Evolutionary conservation across 495 filamentous ascomycete species (phyloP).

Genomic region (Amniculicola lignicola): DNA sequence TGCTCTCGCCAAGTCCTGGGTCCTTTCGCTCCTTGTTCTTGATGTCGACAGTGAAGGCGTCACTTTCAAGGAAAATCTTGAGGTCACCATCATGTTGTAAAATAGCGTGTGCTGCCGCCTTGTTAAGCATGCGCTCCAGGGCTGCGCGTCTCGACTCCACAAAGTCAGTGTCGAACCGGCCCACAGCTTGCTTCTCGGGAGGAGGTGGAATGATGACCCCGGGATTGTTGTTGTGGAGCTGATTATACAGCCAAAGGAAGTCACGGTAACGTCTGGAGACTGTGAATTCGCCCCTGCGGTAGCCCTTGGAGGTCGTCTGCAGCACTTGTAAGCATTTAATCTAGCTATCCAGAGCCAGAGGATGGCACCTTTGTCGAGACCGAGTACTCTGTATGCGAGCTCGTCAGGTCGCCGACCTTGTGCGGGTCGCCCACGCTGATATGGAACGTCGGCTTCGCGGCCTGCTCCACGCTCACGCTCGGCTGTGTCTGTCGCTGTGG

Average conservation of each 20-base stretch:
- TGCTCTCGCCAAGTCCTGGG: constrained; percentile 79
- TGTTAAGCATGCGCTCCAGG: constrained; percentile 95
- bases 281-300: constrained; percentile 82
- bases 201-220: constrained; percentile 94
- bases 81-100: constrained; percentile 90
- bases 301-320: constrained; percentile 92
- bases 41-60: constrained; percentile 90
- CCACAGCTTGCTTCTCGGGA: constrained; percentile 96
- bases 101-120: constrained; percentile 82
- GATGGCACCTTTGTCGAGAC: constrained; percentile 88
- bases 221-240: constrained; percentile 88
- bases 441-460: constrained; percentile 84
- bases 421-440: constrained; percentile 94
- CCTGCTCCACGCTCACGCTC: constrained; percentile 83
- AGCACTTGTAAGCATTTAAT: too few relatives aligned
- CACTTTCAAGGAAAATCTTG: constrained; percentile 95
- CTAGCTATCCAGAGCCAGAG: too few relatives aligned
- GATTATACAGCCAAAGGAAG: constrained; percentile 95
- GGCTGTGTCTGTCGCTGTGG: constrained; percentile 65
- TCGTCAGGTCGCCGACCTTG: constrained; percentile 95
- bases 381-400: constrained; percentile 95
- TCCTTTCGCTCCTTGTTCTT: constrained; percentile 97
- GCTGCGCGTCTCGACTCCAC: constrained; percentile 88
- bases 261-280: constrained; percentile 93
- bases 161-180: constrained; percentile 94